Base-by-base conservation (phyloP, 495 filamentous ascomycete genomes). In the Articulospora tetracladia region DNA sequence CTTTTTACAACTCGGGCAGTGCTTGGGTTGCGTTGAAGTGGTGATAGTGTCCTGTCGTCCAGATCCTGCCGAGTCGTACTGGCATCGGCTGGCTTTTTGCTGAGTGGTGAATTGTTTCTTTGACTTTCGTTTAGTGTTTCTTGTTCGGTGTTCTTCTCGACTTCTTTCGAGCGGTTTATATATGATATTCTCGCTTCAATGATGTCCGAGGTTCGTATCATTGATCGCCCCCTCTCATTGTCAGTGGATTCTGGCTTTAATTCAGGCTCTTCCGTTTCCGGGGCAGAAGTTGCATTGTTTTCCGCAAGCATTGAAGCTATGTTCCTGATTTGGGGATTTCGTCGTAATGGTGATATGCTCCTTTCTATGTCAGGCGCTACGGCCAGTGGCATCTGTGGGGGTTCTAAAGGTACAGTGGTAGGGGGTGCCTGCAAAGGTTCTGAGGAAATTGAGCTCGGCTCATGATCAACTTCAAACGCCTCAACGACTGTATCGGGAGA, bases 201-300 rank as follows among this genome's bases (percentile, higher is more conserved):
- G 22, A 60, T 60, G 44, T 60, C 58, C 20, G 50, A 60, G 6
- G 58, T 60, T 17, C 58, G 20, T 0, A 60, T 41, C 58, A 60
- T 60, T 22, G 58, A 55, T 12, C 58, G 26, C 23, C 58, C 58
- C 49, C 58, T 53, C 25, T n/a, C n/a, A n/a, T n/a, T n/a, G n/a
- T n/a, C n/a, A n/a, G n/a, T n/a, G n/a, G n/a, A n/a, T n/a, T n/a
- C n/a, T n/a, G n/a, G n/a, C n/a, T n/a, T n/a, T n/a, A 13, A 15
- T 34, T 34, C 30, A 15, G 30, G 4, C 39, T 44, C 58, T 46
- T 60, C 30, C 1, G 34, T 20, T 7, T 60, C 51, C 19, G 23
- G 17, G 11, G n/a, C 12, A 28, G 41, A n/a, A n/a, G 20, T 24
- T 10, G 32, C 26, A 28, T 48, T 39, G 47, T 49, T 12, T 22